Base-by-base conservation (phyloP, 2,329 filamentous ascomycete genomes). In the Penicillium sp. region DNA sequence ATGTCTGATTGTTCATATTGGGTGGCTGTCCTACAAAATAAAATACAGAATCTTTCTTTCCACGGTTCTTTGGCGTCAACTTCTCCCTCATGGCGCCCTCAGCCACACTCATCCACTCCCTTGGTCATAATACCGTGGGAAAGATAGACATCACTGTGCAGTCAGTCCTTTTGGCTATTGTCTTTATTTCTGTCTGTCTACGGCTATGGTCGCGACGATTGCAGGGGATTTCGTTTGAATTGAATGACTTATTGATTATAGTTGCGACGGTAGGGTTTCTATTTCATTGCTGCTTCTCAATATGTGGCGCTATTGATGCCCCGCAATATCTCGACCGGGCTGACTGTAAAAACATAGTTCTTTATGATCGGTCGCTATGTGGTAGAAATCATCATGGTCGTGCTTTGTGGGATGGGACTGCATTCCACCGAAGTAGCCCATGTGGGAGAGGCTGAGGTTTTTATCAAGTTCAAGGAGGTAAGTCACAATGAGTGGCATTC, bases 111-210 rank as follows among this genome's bases (percentile, higher is more conserved):
- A 38, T 53, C 31, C 52, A 61, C 51, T 37, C 53, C 35, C 59
- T 65, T 7, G 49, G 54, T 44, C 61, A 63, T 38, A 64, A 65
- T 45, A 54, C 55, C 60, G 52, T 62, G 43, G 63, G 63, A 8
- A 58, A 60, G 51, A 53, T 48, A 5, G 59, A 63, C 47, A 63
- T 65, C 19, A 56, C 57, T 14, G 55, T 65, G 19, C 60, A 64
- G 33, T 57, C 63, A 2, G 30, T 63, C 17, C 50, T 64, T 22
- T 43, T 65, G 12, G 49, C 43, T 2, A 17, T 57, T 11, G 44
- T 25, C 5, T 50, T 62, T 30, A 38, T 59, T 25, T 45, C n/a
- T 17, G 59, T 65, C 8, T 55, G 52, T 26, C 41, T 64, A 11
- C 53, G 63, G 28, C 19, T 64, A 40, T 63, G 59, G 62, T 56